Evolutionary conservation across 176 grass and related monocot species (phyloP).

Genomic region (Zoysia japonica): DNA sequence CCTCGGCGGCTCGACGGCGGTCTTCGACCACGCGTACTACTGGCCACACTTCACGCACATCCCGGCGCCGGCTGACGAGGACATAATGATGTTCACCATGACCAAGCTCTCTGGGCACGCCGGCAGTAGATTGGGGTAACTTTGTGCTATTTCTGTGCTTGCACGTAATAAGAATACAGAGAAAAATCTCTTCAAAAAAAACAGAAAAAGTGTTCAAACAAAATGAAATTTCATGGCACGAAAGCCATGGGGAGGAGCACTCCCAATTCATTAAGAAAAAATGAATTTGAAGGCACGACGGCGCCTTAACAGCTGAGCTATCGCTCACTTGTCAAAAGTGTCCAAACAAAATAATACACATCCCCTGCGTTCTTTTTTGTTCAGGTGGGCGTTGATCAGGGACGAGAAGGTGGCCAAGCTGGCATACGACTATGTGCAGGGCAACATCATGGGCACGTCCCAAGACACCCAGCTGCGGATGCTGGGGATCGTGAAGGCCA

Average conservation of each 20-base stretch:
- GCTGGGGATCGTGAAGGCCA: conserved; percentile 50
- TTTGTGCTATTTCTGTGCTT: no score
- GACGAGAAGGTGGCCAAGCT: conserved; percentile 49
- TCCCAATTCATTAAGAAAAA: no score
- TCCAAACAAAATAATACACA: no score
- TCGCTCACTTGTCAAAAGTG: no score
- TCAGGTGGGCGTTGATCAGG: conserved; percentile 83
- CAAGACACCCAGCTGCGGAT: conserved; percentile 76
- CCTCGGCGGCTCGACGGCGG: conserved; percentile 41
- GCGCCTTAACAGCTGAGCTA: no score
- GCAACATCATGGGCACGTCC: conserved; percentile 59
- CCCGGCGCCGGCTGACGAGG: conserved; percentile 53
- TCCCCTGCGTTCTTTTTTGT: not conserved
- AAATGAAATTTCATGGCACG: no score
- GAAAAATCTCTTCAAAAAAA: no score
- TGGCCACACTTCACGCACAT: conserved; percentile 79
- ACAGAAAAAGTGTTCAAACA: no score
- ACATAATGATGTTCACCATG: conserved; percentile 72
- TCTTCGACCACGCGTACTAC: conserved; percentile 79
- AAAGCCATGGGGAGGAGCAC: no score
- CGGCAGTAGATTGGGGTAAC: conserved; percentile 72
- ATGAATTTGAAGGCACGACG: no score
- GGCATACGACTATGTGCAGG: conserved; percentile 19
- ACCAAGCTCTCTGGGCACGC: conserved; percentile 78
- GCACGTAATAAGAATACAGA: no score